These are phyloP conservation scores for Populus hybrid DNA, from an alignment of 441 rosid genomes.

Conservation along the genomic window DNA sequence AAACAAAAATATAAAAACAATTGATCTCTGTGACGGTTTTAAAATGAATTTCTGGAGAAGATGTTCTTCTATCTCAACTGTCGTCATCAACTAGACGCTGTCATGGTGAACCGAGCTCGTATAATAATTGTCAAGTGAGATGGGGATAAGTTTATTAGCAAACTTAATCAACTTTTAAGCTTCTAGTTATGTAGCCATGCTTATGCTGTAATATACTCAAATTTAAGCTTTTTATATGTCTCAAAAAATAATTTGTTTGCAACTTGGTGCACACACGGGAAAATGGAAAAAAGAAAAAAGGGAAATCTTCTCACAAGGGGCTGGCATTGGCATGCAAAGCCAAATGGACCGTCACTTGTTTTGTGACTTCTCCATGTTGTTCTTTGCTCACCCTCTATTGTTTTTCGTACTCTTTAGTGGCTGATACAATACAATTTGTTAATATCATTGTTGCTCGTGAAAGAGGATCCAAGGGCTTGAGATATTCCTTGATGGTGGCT, in stretches of 20 bases:
- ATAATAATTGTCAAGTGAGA: too few species aligned
- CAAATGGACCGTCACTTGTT: background rate
- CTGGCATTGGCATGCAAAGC: background rate
- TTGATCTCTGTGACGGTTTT: too few species aligned
- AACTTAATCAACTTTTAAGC: background rate
- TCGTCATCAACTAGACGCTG: too few species aligned
- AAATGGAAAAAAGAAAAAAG: background rate
- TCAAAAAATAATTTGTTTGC: background rate
- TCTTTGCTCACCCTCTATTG: background rate
- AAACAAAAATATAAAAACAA: too few species aligned
- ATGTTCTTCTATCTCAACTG: too few species aligned
- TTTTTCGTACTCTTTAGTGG: background rate
- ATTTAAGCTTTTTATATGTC: background rate
- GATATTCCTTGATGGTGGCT: background rate
- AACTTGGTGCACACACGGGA: background rate
- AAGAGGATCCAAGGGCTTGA: background rate
- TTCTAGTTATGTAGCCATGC: background rate
- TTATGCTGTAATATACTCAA: background rate
- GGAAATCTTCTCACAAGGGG: background rate
- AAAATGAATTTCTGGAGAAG: too few species aligned
- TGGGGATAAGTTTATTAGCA: too few species aligned
- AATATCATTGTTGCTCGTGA: background rate
- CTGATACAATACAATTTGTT: background rate
- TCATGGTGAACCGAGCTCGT: too few species aligned
- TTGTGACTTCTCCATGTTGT: background rate